phyloP scores from a whole-genome alignment of 257 asterid species.

The Linaria vulgaris region DNA sequence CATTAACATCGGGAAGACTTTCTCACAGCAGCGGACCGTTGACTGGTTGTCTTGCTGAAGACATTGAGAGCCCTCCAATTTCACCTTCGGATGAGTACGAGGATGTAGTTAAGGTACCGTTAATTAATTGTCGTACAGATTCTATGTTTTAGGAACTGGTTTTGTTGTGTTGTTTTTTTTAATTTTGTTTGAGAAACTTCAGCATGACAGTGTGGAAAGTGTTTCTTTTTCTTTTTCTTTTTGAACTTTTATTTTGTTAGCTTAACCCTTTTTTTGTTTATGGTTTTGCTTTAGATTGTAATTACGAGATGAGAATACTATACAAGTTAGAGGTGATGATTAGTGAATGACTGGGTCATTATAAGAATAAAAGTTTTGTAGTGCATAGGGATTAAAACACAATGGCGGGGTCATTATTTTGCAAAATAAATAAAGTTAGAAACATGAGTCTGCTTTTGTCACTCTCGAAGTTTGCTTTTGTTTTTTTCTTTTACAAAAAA shows the following conservation, averaged over 20 bases:
- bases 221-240: background rate
- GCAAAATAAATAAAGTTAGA: constrained; percentile 34
- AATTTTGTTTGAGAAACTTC: background rate
- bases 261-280: constrained; percentile 2
- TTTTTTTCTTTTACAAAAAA: constrained; percentile 47
- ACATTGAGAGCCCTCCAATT: constrained; percentile 81
- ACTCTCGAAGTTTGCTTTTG: constrained; percentile 56
- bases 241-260: background rate
- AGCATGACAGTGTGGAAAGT: no score
- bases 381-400: constrained; percentile 4
- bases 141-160: background rate
- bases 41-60: constrained; percentile 81
- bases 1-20: constrained; percentile 92
- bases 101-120: constrained; percentile 88
- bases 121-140: background rate
- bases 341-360: constrained; percentile 58
- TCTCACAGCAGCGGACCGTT: constrained; percentile 97
- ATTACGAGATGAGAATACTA: background rate
- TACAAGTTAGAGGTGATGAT: constrained; percentile 28
- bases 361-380: constrained; percentile 21
- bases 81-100: constrained; percentile 92
- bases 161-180: background rate
- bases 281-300: background rate
- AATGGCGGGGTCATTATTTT: constrained; percentile 26
- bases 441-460: constrained; percentile 52